Evolutionary conservation across 805 yeast species (phyloP).

Genomic region (Komagataella populi): DNA sequence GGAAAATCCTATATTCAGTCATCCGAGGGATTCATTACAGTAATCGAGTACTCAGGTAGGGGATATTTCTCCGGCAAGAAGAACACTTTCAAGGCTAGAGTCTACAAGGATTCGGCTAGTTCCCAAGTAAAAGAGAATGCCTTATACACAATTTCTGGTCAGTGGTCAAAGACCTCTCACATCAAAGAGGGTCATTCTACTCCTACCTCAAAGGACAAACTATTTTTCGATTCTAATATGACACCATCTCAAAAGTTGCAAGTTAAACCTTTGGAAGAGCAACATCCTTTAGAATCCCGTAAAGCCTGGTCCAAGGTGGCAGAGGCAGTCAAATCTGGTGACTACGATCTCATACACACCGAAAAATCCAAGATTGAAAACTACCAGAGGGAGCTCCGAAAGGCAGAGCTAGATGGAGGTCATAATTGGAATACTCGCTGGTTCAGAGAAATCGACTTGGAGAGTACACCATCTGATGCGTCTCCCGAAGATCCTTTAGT

Average conservation of each 20-base stretch:
- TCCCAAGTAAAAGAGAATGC: constrained; percentile 43
- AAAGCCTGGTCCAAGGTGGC: constrained; percentile 88
- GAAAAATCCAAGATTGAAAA: constrained; percentile 75
- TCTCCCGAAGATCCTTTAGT: constrained; percentile 24
- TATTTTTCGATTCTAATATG: constrained; percentile 52
- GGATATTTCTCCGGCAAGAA: constrained; percentile 95
- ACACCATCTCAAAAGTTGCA: constrained; percentile 37
- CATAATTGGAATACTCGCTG: constrained; percentile 68
- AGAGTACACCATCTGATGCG: constrained; percentile 11
- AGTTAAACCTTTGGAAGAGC: constrained; percentile 77
- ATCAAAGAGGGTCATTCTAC: constrained; percentile 43
- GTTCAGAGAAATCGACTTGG: constrained; percentile 44
- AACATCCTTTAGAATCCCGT: constrained; percentile 72
- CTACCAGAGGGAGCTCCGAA: constrained; percentile 71
- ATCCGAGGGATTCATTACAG: constrained; percentile 61
- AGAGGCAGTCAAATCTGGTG: constrained; percentile 64
- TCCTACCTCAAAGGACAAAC: constrained; percentile 24
- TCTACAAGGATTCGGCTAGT: constrained; percentile 42
- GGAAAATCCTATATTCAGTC: constrained; percentile 78
- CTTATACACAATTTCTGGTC: constrained; percentile 72
- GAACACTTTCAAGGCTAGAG: constrained; percentile 79
- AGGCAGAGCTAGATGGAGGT: constrained; percentile 53
- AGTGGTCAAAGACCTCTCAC: constrained; percentile 76
- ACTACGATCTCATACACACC: constrained; percentile 60
- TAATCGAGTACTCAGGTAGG: constrained; percentile 75